Percentiles rank a stretch among this genome's conserved stretches.
These are phyloP conservation scores for Halophytophthora batemanensis DNA, from an alignment of 352 stramenopile genomes.

Conservation along the genomic window DNA sequence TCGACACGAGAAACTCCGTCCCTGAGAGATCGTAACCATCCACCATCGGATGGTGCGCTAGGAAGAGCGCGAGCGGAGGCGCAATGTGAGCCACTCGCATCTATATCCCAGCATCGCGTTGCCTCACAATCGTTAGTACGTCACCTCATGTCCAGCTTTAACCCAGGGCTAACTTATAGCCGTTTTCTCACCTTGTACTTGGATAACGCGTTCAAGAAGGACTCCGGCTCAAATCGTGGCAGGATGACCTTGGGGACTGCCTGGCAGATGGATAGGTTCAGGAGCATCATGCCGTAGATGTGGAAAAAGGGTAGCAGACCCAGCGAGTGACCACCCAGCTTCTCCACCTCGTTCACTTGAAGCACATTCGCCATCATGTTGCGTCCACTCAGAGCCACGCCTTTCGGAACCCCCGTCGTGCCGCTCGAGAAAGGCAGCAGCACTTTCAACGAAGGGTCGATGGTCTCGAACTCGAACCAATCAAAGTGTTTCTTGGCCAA, in stretches of 20 bases:
- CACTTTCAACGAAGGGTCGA: conserved; percentile 51
- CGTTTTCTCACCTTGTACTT: conserved; percentile 44
- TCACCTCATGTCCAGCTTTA: background rate
- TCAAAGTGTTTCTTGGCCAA: conserved; percentile 32
- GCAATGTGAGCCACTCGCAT: conserved; percentile 68
- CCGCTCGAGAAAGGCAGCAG: conserved; percentile 92
- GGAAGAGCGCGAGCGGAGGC: conserved; percentile 79
- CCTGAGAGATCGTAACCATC: conserved; percentile 90
- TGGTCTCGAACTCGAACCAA: conserved; percentile 34
- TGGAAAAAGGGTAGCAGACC: conserved; percentile 93
- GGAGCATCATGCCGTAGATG: conserved; percentile 90
- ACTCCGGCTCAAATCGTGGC: conserved; percentile 86
- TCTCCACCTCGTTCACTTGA: conserved; percentile 70
- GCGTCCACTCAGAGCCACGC: conserved; percentile 67
- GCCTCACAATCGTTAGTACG: background rate
- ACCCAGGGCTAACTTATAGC: background rate
- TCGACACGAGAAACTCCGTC: conserved; percentile 73
- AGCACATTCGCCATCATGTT: conserved; percentile 91
- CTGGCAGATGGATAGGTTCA: conserved; percentile 82
- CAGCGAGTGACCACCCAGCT: conserved; percentile 51
- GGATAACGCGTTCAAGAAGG: conserved; percentile 79
- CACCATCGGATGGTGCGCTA: conserved; percentile 89
- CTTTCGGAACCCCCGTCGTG: conserved; percentile 91
- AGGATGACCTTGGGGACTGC: conserved; percentile 84
- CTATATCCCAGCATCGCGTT: conserved; percentile 9